Conservation (phyloP, 345 rosid species). For the Cochlearia excelsa region DNA sequence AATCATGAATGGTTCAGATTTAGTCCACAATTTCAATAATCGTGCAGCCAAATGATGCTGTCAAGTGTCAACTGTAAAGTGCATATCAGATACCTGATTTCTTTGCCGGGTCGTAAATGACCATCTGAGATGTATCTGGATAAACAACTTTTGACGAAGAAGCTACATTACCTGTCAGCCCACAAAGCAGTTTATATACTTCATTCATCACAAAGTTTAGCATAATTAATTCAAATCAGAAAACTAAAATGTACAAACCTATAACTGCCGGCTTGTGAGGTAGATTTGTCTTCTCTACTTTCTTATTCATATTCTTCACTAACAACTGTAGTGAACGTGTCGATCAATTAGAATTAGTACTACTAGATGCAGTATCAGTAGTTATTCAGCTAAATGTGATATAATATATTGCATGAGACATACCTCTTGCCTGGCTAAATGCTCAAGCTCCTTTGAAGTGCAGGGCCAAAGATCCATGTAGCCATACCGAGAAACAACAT, state of each 20-base stretch:
- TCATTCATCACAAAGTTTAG: conserved; percentile 12
- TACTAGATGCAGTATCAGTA: conserved; percentile 14
- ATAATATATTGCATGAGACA: conserved; percentile 13
- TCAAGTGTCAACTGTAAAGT: conserved; percentile 13
- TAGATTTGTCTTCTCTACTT: conserved; percentile 56
- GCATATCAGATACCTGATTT: conserved; percentile 52
- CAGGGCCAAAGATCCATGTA: conserved; percentile 98
- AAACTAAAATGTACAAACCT: conserved; percentile 41
- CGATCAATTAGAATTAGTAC: background rate
- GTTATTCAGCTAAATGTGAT: conserved; percentile 2
- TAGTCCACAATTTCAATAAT: background rate
- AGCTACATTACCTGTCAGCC: conserved; percentile 39
- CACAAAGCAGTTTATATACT: conserved; percentile 41
- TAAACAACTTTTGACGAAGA: conserved; percentile 48
- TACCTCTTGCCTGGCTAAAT: conserved; percentile 92
- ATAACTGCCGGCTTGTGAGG: conserved; percentile 43
- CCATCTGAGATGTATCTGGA: conserved; percentile 75
- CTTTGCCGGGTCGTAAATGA: conserved; percentile 66
- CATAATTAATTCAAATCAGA: conserved; percentile 12
- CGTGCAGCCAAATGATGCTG: conserved; percentile 10
- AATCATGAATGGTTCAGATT: conserved; percentile 17
- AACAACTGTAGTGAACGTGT: conserved; percentile 55
- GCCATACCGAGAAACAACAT: conserved; percentile 75
- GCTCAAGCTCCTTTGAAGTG: conserved; percentile 78
- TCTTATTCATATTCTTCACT: conserved; percentile 61